A percentile compares a stretch with the other conserved stretches of the same genome.
phyloP scores from a whole-genome alignment of 352 stramenopile species.

The Pythium inflatum region DNA sequence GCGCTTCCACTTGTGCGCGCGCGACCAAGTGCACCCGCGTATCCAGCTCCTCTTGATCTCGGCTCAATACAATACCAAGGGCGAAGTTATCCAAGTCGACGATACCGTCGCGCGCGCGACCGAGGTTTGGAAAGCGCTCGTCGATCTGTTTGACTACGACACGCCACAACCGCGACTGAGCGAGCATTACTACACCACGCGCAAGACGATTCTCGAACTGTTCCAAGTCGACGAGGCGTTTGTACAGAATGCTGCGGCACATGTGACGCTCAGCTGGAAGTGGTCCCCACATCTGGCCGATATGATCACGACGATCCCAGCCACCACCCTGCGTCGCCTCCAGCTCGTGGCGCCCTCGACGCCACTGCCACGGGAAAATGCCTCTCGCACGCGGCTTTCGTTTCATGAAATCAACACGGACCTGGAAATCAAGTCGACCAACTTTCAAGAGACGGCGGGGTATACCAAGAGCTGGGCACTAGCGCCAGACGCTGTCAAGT shows the following conservation, averaged over 20 bases:
- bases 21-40: neutral
- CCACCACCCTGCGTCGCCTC: neutral
- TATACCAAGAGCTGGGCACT: neutral
- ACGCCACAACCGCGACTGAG: neutral
- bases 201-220: neutral
- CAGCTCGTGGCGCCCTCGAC: neutral
- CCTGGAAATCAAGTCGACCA: too few species aligned
- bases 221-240: constrained; percentile 15
- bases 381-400: neutral
- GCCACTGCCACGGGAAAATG: neutral
- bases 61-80: neutral
- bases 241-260: neutral
- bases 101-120: neutral
- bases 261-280: neutral
- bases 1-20: neutral
- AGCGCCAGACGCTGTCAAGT: neutral
- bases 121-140: neutral
- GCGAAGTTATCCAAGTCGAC: neutral
- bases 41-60: too few species aligned
- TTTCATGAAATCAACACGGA: neutral
- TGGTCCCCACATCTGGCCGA: neutral
- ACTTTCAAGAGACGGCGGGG: too few species aligned
- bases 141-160: constrained; percentile 1
- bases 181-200: constrained; percentile 3
- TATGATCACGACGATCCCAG: neutral